Conservation (phyloP, 257 asterid species). For the Thymus quinquecostatus region DNA sequence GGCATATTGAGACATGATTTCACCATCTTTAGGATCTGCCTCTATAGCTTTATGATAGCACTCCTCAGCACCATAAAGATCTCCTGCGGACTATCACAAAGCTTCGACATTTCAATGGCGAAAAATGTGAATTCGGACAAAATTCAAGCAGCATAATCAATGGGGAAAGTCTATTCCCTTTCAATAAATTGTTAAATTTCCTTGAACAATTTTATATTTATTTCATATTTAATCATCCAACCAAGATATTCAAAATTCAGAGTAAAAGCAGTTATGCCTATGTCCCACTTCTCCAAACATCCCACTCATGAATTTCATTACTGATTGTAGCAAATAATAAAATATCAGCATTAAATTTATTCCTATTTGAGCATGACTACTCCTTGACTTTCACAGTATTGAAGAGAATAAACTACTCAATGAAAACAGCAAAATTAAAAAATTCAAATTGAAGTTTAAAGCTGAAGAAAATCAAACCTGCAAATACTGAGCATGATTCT, state of each 20-base stretch:
- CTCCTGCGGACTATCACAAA: slow-evolving; percentile 58
- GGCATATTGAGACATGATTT: slow-evolving; percentile 58
- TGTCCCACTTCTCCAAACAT: background rate
- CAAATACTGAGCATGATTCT: slow-evolving; percentile 66
- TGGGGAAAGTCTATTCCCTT: slow-evolving; percentile 1
- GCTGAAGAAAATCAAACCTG: slow-evolving; percentile 54
- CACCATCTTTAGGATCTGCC: slow-evolving; percentile 77
- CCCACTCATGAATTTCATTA: background rate
- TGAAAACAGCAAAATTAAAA: background rate
- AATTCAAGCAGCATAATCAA: background rate
- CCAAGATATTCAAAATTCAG: background rate
- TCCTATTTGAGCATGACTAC: background rate
- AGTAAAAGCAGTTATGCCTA: background rate
- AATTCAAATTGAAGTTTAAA: background rate
- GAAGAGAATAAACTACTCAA: background rate
- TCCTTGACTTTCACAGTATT: background rate
- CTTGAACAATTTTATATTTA: background rate
- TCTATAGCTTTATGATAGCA: slow-evolving; percentile 54
- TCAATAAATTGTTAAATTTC: background rate
- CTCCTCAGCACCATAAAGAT: slow-evolving; percentile 76
- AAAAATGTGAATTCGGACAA: background rate
- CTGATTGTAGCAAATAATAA: too few species aligned
- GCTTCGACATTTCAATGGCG: slow-evolving; percentile 11
- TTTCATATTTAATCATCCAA: background rate
- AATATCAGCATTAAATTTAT: background rate